phyloP scores from a whole-genome alignment of 495 filamentous ascomycete species.

The Aspergillus sparsus region DNA sequence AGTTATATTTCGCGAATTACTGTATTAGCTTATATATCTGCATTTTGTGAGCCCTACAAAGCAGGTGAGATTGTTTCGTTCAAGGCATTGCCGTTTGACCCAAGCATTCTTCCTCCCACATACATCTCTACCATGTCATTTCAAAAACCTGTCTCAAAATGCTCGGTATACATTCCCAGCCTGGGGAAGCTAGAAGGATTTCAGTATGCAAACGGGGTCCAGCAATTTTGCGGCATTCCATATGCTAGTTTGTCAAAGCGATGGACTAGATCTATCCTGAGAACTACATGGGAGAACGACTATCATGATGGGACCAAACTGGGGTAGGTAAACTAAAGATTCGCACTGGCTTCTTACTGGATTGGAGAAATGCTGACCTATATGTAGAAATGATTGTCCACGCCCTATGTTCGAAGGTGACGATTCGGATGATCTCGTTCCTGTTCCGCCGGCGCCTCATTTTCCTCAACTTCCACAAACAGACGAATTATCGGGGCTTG shows the following conservation, averaged over 20 bases:
- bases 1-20: too few relatives aligned
- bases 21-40: too few relatives aligned
- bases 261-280: conserved; percentile 32
- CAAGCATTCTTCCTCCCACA: too few relatives aligned
- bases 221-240: conserved; percentile 36
- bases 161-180: conserved; percentile 21
- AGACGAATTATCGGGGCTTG: conserved; percentile 31
- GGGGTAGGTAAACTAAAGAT: conserved; percentile 22
- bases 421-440: conserved; percentile 28
- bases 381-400: conserved; percentile 27
- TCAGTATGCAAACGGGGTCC: conserved; percentile 30
- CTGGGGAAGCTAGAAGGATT: conserved; percentile 31
- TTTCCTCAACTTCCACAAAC: conserved; percentile 15
- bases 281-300: conserved; percentile 24
- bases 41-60: too few relatives aligned
- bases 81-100: too few relatives aligned
- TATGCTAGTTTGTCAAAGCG: conserved; percentile 32
- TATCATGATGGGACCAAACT: conserved; percentile 33
- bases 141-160: conserved; percentile 26
- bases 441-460: conserved; percentile 30
- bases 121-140: conserved; percentile 27
- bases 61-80: too few relatives aligned
- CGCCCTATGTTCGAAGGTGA: conserved; percentile 30
- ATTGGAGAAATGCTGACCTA: not conserved
- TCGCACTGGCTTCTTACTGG: not conserved